These are phyloP conservation scores for Magnusiomyces starmeri DNA, from an alignment of 1,139 yeast genomes.

Conservation along the genomic window DNA sequence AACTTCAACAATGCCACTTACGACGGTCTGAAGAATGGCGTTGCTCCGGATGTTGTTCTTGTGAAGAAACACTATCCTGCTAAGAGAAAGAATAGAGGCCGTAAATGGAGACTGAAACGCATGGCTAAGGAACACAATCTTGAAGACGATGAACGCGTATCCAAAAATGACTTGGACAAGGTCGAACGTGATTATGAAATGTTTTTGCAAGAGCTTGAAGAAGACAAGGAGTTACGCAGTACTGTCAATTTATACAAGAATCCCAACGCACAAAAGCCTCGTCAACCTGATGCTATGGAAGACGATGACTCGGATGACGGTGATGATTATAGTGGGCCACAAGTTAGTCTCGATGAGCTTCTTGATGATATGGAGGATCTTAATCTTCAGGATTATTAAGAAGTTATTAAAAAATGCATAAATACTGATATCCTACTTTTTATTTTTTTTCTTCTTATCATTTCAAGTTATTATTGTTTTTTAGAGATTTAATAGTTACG, in stretches of 20 bases:
- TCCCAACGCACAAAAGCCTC: constrained; percentile 20
- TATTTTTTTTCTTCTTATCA: not conserved
- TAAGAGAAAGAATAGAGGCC: constrained; percentile 65
- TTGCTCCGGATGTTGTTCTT: constrained; percentile 75
- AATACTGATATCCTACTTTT: not conserved
- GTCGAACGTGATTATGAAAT: constrained; percentile 93
- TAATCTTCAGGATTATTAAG: constrained; percentile 10
- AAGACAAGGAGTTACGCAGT: constrained; percentile 90
- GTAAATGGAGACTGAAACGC: constrained; percentile 94
- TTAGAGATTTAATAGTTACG: not conserved
- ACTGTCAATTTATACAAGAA: constrained; percentile 83
- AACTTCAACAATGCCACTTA: constrained; percentile 82
- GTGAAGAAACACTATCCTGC: constrained; percentile 88
- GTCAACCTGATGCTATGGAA: constrained; percentile 12
- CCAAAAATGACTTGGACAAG: constrained; percentile 81
- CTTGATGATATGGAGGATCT: constrained; percentile 17
- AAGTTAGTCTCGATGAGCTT: constrained; percentile 17
- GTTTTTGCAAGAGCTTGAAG: constrained; percentile 95
- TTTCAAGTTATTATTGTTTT: too few species aligned
- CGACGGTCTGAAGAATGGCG: constrained; percentile 54
- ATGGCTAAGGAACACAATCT: constrained; percentile 95
- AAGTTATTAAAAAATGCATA: too few species aligned
- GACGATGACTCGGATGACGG: constrained; percentile 10
- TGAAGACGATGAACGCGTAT: constrained; percentile 63
- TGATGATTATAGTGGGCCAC: constrained; percentile 11